A percentile compares a stretch with the other conserved stretches of the same genome.
Evolutionary conservation across 1,139 yeast species (phyloP).

Genomic region (Suhomyces coccinellae): DNA sequence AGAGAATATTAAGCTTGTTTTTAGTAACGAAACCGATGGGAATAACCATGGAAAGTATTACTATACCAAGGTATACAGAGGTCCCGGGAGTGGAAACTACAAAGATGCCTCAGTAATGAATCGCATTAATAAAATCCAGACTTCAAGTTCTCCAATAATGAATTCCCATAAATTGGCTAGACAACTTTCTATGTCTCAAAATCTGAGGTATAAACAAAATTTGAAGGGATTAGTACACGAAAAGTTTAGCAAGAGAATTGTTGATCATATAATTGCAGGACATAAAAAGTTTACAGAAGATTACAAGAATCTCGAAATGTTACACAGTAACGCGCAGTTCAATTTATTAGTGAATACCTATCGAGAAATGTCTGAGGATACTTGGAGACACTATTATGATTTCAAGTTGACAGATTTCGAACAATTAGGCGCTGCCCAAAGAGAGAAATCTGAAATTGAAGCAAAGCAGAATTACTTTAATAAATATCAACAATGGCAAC

Average conservation of each 20-base stretch:
- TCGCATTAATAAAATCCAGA: conserved; percentile 37
- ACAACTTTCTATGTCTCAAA: conserved; percentile 8
- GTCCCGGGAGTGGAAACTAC: conserved; percentile 51
- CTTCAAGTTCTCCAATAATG: conserved; percentile 19
- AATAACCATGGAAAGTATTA: conserved; percentile 40
- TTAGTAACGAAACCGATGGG: conserved; percentile 38
- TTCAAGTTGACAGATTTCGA: conserved; percentile 45
- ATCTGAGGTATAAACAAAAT: conserved; percentile 21
- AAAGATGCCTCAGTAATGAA: conserved; percentile 48
- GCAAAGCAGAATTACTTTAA: conserved; percentile 15
- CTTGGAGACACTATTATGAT: conserved; percentile 42
- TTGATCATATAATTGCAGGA: conserved; percentile 30
- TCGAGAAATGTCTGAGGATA: conserved; percentile 40
- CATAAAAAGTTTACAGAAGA: conserved; percentile 41
- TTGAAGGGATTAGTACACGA: conserved; percentile 45
- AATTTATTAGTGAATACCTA: conserved; percentile 44
- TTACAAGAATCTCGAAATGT: conserved; percentile 42
- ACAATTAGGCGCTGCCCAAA: conserved; percentile 28
- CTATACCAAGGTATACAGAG: conserved; percentile 43
- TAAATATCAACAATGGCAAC: conserved; percentile 22
- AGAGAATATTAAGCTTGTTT: conserved; percentile 38
- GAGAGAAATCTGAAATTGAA: conserved; percentile 16
- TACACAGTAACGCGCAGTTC: conserved; percentile 46
- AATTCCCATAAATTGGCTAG: conserved; percentile 16
- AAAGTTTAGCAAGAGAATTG: conserved; percentile 32